phyloP scores from a whole-genome alignment of 305 asterid genomes.

The Fraxinus paxiana region DNA sequence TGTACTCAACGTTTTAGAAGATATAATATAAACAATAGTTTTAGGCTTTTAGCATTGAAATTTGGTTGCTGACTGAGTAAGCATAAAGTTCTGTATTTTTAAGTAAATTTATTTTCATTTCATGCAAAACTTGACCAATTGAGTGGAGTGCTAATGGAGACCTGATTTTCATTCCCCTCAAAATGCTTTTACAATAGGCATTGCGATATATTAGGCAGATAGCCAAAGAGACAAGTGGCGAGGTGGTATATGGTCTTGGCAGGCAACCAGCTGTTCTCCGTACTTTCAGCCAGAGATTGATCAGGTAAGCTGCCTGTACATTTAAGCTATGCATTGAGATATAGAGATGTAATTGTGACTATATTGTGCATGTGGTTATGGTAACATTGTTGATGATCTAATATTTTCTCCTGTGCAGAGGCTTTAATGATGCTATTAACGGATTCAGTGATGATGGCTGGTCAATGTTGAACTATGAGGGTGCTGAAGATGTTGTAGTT shows the following conservation, averaged over 20 bases:
- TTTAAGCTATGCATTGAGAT: neutral
- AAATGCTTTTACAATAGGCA: slow-evolving; percentile 43
- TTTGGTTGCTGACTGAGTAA: slow-evolving; percentile 8
- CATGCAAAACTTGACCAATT: neutral
- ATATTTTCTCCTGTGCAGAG: slow-evolving; percentile 45
- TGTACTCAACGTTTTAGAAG: too few relatives aligned
- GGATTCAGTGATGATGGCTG: slow-evolving; percentile 86
- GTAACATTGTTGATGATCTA: neutral
- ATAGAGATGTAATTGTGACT: neutral
- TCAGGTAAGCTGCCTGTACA: slow-evolving; percentile 41
- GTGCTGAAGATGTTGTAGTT: slow-evolving; percentile 72
- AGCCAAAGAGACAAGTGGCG: slow-evolving; percentile 87
- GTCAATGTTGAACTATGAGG: slow-evolving; percentile 65
- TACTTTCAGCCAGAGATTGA: slow-evolving; percentile 83
- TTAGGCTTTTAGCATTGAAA: neutral
- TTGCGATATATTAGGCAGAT: slow-evolving; percentile 69
- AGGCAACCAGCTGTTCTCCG: slow-evolving; percentile 94
- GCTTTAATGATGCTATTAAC: slow-evolving; percentile 78
- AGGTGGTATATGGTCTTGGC: slow-evolving; percentile 73
- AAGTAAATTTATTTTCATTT: neutral
- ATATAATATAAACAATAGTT: neutral
- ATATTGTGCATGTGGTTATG: neutral
- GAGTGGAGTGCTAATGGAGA: neutral
- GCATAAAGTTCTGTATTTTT: neutral
- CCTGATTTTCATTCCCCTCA: neutral